Conservation (phyloP, 225 moss, liverwort and hornwort species). For the Marchantia polymorpha region DNA sequence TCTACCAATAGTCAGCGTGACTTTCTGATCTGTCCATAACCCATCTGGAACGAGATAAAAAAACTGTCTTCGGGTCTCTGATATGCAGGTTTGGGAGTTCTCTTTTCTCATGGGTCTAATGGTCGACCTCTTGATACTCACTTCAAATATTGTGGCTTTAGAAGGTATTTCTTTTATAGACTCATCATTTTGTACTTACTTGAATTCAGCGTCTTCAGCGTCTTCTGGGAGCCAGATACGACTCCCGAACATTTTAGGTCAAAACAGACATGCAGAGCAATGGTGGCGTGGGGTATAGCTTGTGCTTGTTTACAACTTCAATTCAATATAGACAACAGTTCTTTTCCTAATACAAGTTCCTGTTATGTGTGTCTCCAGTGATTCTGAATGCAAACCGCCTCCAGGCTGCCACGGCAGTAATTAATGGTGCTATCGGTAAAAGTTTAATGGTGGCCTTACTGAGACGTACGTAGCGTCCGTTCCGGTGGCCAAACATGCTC, state of each 20-base stretch:
- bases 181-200: neutral
- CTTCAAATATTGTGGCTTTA: conserved; percentile 73
- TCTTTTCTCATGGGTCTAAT: conserved; percentile 76
- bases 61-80: neutral
- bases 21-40: neutral
- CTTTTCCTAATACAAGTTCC: neutral
- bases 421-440: conserved; percentile 55
- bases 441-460: conserved; percentile 41
- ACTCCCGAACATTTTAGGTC: too few species aligned
- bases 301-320: too few species aligned
- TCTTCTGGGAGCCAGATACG: too few species aligned
- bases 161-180: conserved; percentile 52
- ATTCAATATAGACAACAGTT: neutral
- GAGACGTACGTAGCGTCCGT: neutral
- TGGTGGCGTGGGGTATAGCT: too few species aligned
- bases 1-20: neutral
- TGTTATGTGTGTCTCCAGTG: conserved; percentile 48
- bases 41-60: too few species aligned
- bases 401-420: conserved; percentile 52
- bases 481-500: neutral
- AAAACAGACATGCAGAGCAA: too few species aligned
- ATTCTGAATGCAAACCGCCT: conserved; percentile 61
- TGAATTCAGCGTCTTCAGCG: neutral
- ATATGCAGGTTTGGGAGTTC: conserved; percentile 78
- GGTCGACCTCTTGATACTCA: conserved; percentile 77